Evolutionary conservation across 1,284 basidiomycete species (phyloP).

Genomic region (Vanrija humicola): DNA sequence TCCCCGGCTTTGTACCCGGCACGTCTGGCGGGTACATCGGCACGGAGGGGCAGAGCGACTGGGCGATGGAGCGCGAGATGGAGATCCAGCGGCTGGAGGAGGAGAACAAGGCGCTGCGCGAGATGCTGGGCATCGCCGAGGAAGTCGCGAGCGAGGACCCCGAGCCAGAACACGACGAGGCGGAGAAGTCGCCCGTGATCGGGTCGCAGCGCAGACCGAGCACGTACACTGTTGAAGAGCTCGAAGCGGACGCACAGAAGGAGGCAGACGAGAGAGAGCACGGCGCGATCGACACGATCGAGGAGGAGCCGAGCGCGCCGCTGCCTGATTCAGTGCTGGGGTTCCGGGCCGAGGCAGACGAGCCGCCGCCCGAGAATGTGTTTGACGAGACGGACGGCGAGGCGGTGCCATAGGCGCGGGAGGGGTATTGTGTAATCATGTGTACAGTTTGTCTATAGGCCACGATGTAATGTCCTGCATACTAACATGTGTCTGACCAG

Average conservation of each 20-base stretch:
- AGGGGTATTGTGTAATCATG: too few species aligned
- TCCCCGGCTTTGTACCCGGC: conserved; percentile 36
- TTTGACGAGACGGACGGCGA: conserved; percentile 22
- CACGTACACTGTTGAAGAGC: conserved; percentile 38
- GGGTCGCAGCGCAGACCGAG: conserved; percentile 25
- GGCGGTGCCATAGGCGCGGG: neutral
- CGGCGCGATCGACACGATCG: neutral
- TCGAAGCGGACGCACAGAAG: conserved; percentile 35
- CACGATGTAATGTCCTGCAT: too few species aligned
- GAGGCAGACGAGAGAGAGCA: conserved; percentile 25
- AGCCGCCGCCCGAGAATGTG: conserved; percentile 12
- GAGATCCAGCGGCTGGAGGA: conserved; percentile 72
- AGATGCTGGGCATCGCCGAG: conserved; percentile 61
- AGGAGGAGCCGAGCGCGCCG: neutral
- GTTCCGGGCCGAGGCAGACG: conserved; percentile 12
- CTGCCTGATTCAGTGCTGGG: conserved; percentile 6
- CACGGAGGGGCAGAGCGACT: conserved; percentile 58
- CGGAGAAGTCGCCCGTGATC: conserved; percentile 4
- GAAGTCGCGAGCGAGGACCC: conserved; percentile 23
- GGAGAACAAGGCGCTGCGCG: conserved; percentile 75
- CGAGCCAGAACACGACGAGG: conserved; percentile 4
- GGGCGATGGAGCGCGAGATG: conserved; percentile 75
- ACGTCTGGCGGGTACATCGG: conserved; percentile 43
- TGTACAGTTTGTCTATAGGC: too few species aligned
- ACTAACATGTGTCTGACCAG: too few species aligned